Percentiles rank a stretch among this genome's conserved stretches.
These are phyloP conservation scores for Isabelozyma heimii DNA, from an alignment of 805 yeast species.

Conservation along the genomic window DNA sequence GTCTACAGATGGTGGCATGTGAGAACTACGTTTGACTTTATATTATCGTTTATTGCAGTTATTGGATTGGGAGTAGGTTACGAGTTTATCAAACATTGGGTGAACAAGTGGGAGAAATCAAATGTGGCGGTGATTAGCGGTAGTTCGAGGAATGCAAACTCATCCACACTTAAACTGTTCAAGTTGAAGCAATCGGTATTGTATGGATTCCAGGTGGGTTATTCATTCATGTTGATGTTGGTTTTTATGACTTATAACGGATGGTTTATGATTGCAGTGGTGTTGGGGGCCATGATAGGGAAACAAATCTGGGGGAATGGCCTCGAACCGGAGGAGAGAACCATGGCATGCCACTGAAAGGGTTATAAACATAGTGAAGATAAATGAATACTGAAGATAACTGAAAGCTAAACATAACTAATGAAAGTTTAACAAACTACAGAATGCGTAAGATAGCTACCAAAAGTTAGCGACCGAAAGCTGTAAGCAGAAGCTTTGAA, in stretches of 20 bases:
- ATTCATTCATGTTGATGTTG: conserved; percentile 71
- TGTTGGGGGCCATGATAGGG: conserved; percentile 70
- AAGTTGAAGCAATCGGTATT: conserved; percentile 36
- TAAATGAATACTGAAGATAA: too few relatives aligned
- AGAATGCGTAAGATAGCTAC: too few relatives aligned
- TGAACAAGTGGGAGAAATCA: conserved; percentile 25
- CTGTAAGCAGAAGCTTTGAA: too few relatives aligned
- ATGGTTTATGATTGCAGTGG: conserved; percentile 77
- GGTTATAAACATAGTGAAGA: too few relatives aligned
- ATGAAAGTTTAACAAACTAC: too few relatives aligned
- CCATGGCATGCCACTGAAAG: conserved; percentile 33
- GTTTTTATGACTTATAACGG: conserved; percentile 86
- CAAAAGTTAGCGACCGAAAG: too few relatives aligned
- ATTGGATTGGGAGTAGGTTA: conserved; percentile 52
- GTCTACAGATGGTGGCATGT: conserved; percentile 82
- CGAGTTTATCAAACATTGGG: conserved; percentile 48
- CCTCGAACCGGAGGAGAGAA: conserved; percentile 6
- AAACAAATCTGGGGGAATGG: conserved; percentile 54
- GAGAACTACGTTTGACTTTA: conserved; percentile 46
- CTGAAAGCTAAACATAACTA: too few relatives aligned
- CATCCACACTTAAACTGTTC: conserved; percentile 7
- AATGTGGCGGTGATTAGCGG: conserved; percentile 5
- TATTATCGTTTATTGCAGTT: conserved; percentile 51
- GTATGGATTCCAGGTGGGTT: conserved; percentile 67
- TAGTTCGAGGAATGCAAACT: conserved; percentile 4